A percentile compares a stretch with the other conserved stretches of the same genome.
Evolutionary conservation across 345 rosid species (phyloP).

Genomic region (Eutrema yunnanense): DNA sequence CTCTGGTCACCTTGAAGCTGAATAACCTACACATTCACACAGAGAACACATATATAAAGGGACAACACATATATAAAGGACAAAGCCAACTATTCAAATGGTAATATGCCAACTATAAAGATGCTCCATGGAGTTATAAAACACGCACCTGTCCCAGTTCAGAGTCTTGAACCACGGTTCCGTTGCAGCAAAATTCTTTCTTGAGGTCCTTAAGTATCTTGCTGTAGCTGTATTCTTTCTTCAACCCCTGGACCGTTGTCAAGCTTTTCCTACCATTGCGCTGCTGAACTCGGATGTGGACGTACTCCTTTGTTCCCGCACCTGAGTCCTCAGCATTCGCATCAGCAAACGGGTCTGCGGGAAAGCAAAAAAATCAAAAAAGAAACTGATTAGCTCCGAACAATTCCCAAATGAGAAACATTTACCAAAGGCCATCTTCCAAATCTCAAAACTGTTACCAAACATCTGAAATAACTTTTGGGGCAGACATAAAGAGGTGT

Average conservation of each 20-base stretch:
- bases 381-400: not conserved
- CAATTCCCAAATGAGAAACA: not conserved
- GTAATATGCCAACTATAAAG: not conserved
- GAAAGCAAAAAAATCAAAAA: not conserved
- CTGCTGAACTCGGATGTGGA: slow-evolving; percentile 66
- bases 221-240: slow-evolving; percentile 72
- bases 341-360: slow-evolving; percentile 62
- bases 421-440: not conserved
- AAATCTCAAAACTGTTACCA: not conserved
- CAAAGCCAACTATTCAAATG: not conserved
- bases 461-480: not conserved
- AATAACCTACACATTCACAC: slow-evolving; percentile 45
- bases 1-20: slow-evolving; percentile 88
- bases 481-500: not conserved
- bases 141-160: slow-evolving; percentile 69
- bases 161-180: slow-evolving; percentile 80
- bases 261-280: slow-evolving; percentile 80
- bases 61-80: not conserved
- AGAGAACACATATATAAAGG: not conserved
- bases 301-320: slow-evolving; percentile 65
- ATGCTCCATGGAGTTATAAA: not conserved
- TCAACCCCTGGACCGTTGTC: slow-evolving; percentile 78
- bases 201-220: slow-evolving; percentile 86
- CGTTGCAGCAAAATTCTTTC: slow-evolving; percentile 47
- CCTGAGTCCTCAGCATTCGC: slow-evolving; percentile 76